phyloP scores from a whole-genome alignment of 1,284 basidiomycete species.

The Leccinum subspadiceum region DNA sequence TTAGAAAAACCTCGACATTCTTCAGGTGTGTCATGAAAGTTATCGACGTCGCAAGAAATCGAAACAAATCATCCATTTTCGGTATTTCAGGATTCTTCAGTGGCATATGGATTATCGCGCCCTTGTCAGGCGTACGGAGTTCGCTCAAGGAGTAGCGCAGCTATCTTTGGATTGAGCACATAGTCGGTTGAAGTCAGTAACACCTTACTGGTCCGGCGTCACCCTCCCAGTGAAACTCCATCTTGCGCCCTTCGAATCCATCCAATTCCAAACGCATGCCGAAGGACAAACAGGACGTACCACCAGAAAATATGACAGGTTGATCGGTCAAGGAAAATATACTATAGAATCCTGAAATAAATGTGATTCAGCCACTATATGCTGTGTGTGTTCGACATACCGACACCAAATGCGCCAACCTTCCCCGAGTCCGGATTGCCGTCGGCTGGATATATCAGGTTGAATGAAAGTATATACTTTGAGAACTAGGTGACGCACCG shows the following conservation, averaged over 20 bases:
- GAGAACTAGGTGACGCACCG: constrained; percentile 40
- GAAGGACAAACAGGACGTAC: neutral
- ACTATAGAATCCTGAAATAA: neutral
- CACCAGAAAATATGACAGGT: neutral
- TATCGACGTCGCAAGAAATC: too few species aligned
- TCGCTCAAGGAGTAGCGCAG: constrained; percentile 50
- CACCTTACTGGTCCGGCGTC: neutral
- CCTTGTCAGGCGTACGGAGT: constrained; percentile 43
- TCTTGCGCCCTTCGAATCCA: neutral
- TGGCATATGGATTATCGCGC: constrained; percentile 89
- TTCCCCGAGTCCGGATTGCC: constrained; percentile 80
- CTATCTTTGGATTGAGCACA: neutral
- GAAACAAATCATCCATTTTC: constrained; percentile 35
- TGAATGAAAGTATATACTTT: neutral
- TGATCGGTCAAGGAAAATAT: neutral
- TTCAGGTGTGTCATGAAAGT: too few species aligned
- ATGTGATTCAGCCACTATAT: neutral
- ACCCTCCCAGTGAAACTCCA: neutral
- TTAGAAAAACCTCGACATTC: too few species aligned
- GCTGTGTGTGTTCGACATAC: constrained; percentile 54
- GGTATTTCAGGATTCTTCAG: constrained; percentile 83
- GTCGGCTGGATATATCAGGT: constrained; percentile 47
- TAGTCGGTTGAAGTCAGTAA: neutral
- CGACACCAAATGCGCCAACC: constrained; percentile 39
- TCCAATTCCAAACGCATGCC: neutral